Percentiles rank a stretch among this genome's conserved stretches.
Evolutionary conservation across 768 basidiomycete species (phyloP).

Genomic region (Zangia roseola): DNA sequence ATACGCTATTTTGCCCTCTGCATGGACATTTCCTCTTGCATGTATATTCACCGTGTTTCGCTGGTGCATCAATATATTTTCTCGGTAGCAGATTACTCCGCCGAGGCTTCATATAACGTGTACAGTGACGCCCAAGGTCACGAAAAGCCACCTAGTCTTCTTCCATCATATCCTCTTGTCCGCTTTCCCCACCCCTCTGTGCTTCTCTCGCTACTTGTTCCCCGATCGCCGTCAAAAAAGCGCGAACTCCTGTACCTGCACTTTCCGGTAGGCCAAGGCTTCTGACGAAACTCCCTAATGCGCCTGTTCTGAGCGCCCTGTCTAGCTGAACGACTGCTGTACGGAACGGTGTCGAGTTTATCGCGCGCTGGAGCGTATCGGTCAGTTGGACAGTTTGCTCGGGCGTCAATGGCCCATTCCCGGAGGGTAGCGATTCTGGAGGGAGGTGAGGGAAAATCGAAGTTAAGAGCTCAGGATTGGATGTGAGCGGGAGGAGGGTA

Average conservation of each 20-base stretch:
- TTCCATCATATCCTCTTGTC: constrained; percentile 64
- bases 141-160: constrained; percentile 51
- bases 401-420: constrained; percentile 37
- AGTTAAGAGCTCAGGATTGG: constrained; percentile 65
- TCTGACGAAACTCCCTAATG: constrained; percentile 71
- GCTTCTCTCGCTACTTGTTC: constrained; percentile 65
- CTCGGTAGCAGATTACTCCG: no score
- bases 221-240: constrained; percentile 78
- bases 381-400: constrained; percentile 24
- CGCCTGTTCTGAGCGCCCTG: constrained; percentile 78
- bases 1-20: no score
- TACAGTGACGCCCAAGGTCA: neutral
- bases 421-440: constrained; percentile 68
- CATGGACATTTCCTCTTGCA: no score
- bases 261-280: constrained; percentile 82
- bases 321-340: constrained; percentile 78
- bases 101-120: no score
- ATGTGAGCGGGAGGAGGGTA: constrained; percentile 64
- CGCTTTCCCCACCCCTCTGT: constrained; percentile 20
- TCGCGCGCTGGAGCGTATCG: constrained; percentile 69
- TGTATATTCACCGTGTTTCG: no score
- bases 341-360: constrained; percentile 83
- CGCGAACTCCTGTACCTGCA: constrained; percentile 73
- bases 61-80: no score
- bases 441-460: constrained; percentile 82